phyloP scores from a whole-genome alignment of 2,329 filamentous ascomycete species.

The Cladorrhinum sp. region DNA sequence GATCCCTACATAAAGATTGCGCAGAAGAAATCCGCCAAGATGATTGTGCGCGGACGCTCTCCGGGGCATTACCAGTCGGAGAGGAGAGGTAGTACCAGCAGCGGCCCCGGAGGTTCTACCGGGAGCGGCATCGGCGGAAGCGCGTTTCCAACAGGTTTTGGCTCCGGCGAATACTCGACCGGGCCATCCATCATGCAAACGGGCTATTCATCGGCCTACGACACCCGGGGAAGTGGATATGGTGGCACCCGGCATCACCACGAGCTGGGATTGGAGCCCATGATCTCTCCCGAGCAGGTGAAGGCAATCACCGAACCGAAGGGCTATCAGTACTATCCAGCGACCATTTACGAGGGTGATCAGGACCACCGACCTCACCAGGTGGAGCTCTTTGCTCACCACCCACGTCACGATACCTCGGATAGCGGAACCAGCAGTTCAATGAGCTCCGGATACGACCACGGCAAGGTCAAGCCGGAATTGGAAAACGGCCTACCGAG shows the following conservation, averaged over 20 bases:
- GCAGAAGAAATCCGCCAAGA: conserved; percentile 69
- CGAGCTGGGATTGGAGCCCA: conserved; percentile 49
- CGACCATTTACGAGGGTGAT: conserved; percentile 48
- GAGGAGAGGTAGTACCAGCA: conserved; percentile 65
- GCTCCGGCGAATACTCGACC: conserved; percentile 30
- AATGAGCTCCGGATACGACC: conserved; percentile 36
- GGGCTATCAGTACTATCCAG: conserved; percentile 55
- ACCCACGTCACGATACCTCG: conserved; percentile 31
- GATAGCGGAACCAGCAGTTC: conserved; percentile 30
- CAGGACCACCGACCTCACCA: conserved; percentile 40
- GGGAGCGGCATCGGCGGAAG: conserved; percentile 55
- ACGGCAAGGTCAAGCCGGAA: conserved; percentile 49
- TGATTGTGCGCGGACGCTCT: conserved; percentile 83
- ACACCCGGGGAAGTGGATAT: conserved; percentile 38
- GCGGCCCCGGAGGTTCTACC: conserved; percentile 63
- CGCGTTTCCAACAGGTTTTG: conserved; percentile 28
- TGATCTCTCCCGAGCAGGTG: conserved; percentile 50
- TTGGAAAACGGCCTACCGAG: conserved; percentile 47
- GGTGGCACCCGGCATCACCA: conserved; percentile 47
- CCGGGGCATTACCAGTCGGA: conserved; percentile 77
- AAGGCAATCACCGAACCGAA: conserved; percentile 49
- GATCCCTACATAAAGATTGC: conserved; percentile 69
- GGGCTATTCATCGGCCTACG: conserved; percentile 39
- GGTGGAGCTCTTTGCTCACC: conserved; percentile 50
- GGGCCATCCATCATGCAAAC: conserved; percentile 40